These are phyloP conservation scores for Aspergillus vadensis DNA, from an alignment of 2,329 filamentous ascomycete species.

Conservation along the genomic window DNA sequence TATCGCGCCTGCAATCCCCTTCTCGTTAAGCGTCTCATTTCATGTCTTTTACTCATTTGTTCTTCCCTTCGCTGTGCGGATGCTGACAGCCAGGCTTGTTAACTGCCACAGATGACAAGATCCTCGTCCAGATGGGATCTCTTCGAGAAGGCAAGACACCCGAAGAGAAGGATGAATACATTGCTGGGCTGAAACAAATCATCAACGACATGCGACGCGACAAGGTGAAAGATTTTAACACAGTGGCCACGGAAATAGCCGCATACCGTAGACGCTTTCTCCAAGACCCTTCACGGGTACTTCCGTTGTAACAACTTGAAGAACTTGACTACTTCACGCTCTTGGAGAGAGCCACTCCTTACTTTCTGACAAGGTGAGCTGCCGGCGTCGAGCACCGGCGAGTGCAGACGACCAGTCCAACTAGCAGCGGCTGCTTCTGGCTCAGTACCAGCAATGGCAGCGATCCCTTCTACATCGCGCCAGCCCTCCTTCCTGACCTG, in stretches of 20 bases:
- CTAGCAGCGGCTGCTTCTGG: not conserved
- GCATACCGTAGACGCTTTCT: slow-evolving; percentile 54
- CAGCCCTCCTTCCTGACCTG: slow-evolving; percentile 9
- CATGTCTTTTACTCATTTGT: slow-evolving; percentile 8
- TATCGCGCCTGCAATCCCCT: too few species aligned
- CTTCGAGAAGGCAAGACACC: slow-evolving; percentile 49
- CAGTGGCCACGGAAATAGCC: slow-evolving; percentile 52
- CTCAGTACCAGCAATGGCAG: slow-evolving; percentile 13
- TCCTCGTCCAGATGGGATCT: slow-evolving; percentile 53
- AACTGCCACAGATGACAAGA: slow-evolving; percentile 52
- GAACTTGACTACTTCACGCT: slow-evolving; percentile 2
- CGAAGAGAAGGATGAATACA: slow-evolving; percentile 48
- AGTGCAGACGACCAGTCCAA: not conserved
- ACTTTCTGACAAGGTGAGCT: slow-evolving; percentile 27
- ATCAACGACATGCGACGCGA: slow-evolving; percentile 53
- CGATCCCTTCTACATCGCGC: slow-evolving; percentile 2
- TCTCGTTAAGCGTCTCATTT: not conserved
- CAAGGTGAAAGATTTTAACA: slow-evolving; percentile 53
- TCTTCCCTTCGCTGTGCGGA: slow-evolving; percentile 30
- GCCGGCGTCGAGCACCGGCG: slow-evolving; percentile 9
- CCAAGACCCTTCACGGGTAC: slow-evolving; percentile 48
- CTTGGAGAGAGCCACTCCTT: slow-evolving; percentile 7
- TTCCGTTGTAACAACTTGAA: slow-evolving; percentile 45
- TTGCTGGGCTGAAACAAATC: slow-evolving; percentile 49
- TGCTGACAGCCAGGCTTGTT: slow-evolving; percentile 46